These are phyloP conservation scores for Verticillium alfalfae DNA, from an alignment of 2,329 filamentous ascomycete genomes.

Conservation along the genomic window DNA sequence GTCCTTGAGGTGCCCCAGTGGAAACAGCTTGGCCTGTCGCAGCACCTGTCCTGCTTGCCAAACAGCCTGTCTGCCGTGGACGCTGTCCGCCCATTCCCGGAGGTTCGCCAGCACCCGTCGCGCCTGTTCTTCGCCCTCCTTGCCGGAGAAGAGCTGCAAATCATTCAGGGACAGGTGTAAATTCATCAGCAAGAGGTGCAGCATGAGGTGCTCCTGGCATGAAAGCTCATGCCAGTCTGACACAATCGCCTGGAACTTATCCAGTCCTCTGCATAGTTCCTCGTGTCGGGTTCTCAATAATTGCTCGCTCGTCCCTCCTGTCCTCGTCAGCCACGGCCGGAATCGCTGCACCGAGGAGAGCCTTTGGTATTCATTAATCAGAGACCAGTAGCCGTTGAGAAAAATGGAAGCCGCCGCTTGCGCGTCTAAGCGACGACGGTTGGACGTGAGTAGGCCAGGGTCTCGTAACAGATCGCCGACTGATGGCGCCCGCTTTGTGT, in stretches of 20 bases:
- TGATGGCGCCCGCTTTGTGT: slow-evolving; percentile 39
- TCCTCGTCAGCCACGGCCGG: slow-evolving; percentile 38
- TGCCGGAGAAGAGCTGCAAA: slow-evolving; percentile 61
- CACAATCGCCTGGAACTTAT: slow-evolving; percentile 37
- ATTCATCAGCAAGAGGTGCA: slow-evolving; percentile 55
- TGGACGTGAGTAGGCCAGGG: slow-evolving; percentile 42
- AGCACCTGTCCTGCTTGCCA: slow-evolving; percentile 67
- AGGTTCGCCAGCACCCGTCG: slow-evolving; percentile 52
- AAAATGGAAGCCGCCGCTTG: slow-evolving; percentile 54
- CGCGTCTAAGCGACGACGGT: slow-evolving; percentile 47
- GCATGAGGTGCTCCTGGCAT: slow-evolving; percentile 39
- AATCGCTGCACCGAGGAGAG: slow-evolving; percentile 44
- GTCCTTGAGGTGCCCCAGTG: slow-evolving; percentile 50
- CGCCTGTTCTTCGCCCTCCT: slow-evolving; percentile 62
- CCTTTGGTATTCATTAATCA: slow-evolving; percentile 62
- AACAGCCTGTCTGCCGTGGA: slow-evolving; percentile 52
- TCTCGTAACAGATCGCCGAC: slow-evolving; percentile 53
- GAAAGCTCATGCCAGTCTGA: slow-evolving; percentile 32
- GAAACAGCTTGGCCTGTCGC: slow-evolving; percentile 51
- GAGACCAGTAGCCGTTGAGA: slow-evolving; percentile 59
- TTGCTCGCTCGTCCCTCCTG: slow-evolving; percentile 32
- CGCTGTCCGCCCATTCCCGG: slow-evolving; percentile 51
- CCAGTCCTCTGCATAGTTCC: slow-evolving; percentile 55
- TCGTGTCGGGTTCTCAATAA: slow-evolving; percentile 52
- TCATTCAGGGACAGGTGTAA: slow-evolving; percentile 61